A percentile compares a stretch with the other conserved stretches of the same genome.
Evolutionary conservation across 2,329 filamentous ascomycete genomes (phyloP).

Genomic region (Aspergillus novoparasiticus): DNA sequence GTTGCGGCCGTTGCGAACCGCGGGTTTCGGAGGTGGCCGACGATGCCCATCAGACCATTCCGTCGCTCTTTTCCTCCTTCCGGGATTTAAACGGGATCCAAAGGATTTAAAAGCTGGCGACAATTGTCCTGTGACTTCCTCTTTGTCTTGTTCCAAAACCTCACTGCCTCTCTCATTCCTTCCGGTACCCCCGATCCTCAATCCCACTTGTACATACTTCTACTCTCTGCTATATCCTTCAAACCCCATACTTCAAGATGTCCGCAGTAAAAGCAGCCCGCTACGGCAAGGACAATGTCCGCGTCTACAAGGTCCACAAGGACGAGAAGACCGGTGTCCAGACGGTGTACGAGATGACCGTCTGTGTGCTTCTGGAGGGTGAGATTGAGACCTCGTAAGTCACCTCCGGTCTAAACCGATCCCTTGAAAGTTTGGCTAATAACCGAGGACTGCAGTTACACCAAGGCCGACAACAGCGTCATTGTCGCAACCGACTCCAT

Average conservation of each 20-base stretch:
- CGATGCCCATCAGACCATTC: slow-evolving; percentile 23
- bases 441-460: slow-evolving; percentile 68
- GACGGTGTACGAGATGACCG: slow-evolving; percentile 90
- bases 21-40: slow-evolving; percentile 45
- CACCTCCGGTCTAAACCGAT: neutral
- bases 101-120: slow-evolving; percentile 14
- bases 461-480: slow-evolving; percentile 87
- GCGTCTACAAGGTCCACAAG: slow-evolving; percentile 90
- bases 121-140: neutral
- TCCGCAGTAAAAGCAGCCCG: slow-evolving; percentile 49
- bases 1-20: slow-evolving; percentile 28
- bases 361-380: slow-evolving; percentile 89
- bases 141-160: neutral
- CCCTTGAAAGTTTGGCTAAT: neutral
- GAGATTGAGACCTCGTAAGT: slow-evolving; percentile 80
- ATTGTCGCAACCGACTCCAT: slow-evolving; percentile 96
- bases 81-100: neutral
- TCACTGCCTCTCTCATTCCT: neutral
- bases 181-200: neutral
- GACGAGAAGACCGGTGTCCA: slow-evolving; percentile 76
- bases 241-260: slow-evolving; percentile 26
- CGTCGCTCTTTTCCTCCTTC: slow-evolving; percentile 13
- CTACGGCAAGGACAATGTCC: slow-evolving; percentile 86
- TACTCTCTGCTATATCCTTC: neutral
- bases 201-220: neutral